These are phyloP conservation scores for Penicillium angulare DNA, from an alignment of 495 filamentous ascomycete genomes.

Conservation along the genomic window DNA sequence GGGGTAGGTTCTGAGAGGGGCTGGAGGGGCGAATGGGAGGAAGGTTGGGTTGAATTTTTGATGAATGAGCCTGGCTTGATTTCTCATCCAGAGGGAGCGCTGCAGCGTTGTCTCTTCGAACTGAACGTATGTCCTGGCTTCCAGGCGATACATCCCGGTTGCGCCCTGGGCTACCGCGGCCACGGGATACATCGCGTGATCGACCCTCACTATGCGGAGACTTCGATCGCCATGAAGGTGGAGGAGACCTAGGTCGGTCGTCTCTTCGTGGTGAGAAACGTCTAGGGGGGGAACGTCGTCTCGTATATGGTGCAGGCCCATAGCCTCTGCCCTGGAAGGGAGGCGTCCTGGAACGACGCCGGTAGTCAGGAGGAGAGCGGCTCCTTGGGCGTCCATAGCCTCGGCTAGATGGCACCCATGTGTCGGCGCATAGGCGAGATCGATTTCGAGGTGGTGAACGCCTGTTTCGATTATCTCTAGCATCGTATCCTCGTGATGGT, in stretches of 20 bases:
- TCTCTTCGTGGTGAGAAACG: constrained; percentile 41
- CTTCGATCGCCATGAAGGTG: constrained; percentile 40
- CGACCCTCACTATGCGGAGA: constrained; percentile 42
- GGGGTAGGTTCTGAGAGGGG: constrained; percentile 10
- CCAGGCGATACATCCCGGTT: constrained; percentile 32
- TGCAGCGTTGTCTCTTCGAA: constrained; percentile 21
- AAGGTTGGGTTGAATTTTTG: constrained; percentile 2
- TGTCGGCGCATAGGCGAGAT: constrained; percentile 44
- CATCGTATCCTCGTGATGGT: constrained; percentile 37
- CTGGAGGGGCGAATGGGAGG: constrained; percentile 9
- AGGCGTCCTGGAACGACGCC: constrained; percentile 50
- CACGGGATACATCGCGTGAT: constrained; percentile 31
- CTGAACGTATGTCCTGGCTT: constrained; percentile 25
- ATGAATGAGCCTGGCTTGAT: constrained; percentile 27
- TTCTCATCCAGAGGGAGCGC: constrained; percentile 16
- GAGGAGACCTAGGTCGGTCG: constrained; percentile 42
- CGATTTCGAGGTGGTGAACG: constrained; percentile 42
- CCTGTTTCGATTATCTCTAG: constrained; percentile 37
- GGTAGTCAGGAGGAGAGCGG: constrained; percentile 41
- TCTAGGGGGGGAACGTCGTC: constrained; percentile 42
- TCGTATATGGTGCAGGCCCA: constrained; percentile 29
- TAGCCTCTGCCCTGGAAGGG: constrained; percentile 37
- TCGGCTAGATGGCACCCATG: constrained; percentile 46
- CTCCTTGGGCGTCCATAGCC: constrained; percentile 40
- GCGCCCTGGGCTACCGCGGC: constrained; percentile 34